These are phyloP conservation scores for Biscogniauxia sp. DNA, from an alignment of 2,329 filamentous ascomycete species.

Conservation along the genomic window DNA sequence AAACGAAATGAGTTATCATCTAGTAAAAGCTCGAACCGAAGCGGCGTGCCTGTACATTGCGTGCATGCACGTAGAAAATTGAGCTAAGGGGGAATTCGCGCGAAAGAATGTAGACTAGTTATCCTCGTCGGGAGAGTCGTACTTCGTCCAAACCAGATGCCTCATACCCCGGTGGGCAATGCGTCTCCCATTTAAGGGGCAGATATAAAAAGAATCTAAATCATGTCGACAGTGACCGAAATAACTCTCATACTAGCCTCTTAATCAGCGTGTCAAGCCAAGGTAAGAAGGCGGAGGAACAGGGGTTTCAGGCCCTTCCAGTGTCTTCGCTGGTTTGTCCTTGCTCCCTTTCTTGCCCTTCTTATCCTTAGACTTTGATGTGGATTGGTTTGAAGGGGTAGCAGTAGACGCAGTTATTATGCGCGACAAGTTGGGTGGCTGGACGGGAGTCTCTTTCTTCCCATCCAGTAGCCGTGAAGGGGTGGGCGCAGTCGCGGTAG, in stretches of 20 bases:
- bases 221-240: neutral
- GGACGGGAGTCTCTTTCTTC: slow-evolving; percentile 35
- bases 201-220: neutral
- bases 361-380: slow-evolving; percentile 28
- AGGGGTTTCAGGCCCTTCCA: slow-evolving; percentile 20
- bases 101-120: neutral
- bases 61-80: neutral
- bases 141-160: neutral
- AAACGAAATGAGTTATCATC: neutral
- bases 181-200: neutral
- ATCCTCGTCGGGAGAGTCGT: neutral
- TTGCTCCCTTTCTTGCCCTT: slow-evolving; percentile 31
- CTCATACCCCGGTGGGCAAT: neutral
- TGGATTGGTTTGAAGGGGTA: slow-evolving; percentile 20
- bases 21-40: neutral
- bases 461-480: slow-evolving; percentile 6
- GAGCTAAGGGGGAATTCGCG: neutral
- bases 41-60: neutral
- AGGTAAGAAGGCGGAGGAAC: slow-evolving; percentile 24
- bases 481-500: slow-evolving; percentile 3
- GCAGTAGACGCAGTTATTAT: slow-evolving; percentile 20
- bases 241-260: neutral
- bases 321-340: slow-evolving; percentile 19
- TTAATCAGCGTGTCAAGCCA: slow-evolving; percentile 25
- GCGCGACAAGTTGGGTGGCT: slow-evolving; percentile 28